Base-by-base conservation (phyloP, 306 rosid species). In the Dryas drummondii region DNA sequence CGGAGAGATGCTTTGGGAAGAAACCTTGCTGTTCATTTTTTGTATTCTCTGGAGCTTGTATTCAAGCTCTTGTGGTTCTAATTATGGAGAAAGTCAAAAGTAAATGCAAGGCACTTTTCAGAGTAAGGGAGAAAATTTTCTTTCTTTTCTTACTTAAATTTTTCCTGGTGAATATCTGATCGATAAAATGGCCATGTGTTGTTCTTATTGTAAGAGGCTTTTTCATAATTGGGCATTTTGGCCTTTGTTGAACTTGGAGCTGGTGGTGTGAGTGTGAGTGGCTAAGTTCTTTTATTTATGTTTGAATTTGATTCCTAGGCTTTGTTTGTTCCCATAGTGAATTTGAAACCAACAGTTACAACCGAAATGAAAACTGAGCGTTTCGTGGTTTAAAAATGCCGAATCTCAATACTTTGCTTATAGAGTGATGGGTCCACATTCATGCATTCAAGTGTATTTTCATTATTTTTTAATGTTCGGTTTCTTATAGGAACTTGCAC, bases 1-100 rank as follows among this genome's bases (percentile, higher is more conserved):
- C 86, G 48, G 86, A 74, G 79, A 85, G 86, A 72, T 86, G 90
- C 83, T 83, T 81, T 76, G 79, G 81, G 82, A 87, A 82, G 79
- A 85, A 90, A 82, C 86, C 85, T 5, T 84, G 88, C 74, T 80
- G 85, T 72, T 86, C 98, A 16, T 84, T 88, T 87, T 83, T 84
- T 19, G 61, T 77, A 46, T 88, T 88, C 79, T 81, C 80, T 49
- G 78, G 87, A 64, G 83, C 86, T 75, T 85, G 73, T 83, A 74
- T 90, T 59, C 86, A 67, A 54, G 78, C 81, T 66, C 79, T 83
- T 73, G 37, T 86, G 77, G 70, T 76, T 77, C 69, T 84, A 66
- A 42, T 67, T 37, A 76, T 79, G 89, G 94, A 90, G 84, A 88
- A 81, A 69, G 44, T 88, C 61, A 87, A 83, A 87, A 71, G 44